A percentile compares a stretch with the other conserved stretches of the same genome.
phyloP scores from a whole-genome alignment of 257 asterid genomes.

The Rehmannia glutinosa region DNA sequence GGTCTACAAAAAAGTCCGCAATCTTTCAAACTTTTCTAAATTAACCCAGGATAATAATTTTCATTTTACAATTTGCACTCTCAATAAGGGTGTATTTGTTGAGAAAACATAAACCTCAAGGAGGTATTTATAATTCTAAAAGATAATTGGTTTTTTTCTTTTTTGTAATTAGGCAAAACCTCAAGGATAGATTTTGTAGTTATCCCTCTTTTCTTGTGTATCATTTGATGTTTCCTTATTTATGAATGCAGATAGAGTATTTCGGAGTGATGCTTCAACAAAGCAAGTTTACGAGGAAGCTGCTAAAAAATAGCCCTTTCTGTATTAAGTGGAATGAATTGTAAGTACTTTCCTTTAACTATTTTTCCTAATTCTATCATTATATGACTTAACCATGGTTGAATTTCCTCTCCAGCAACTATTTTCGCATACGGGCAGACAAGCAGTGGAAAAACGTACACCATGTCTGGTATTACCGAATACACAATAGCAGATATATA shows the following conservation, averaged over 20 bases:
- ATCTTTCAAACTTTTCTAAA: no score
- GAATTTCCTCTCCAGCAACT: conserved; percentile 47
- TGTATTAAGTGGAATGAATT: conserved; percentile 75
- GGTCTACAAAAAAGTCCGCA: no score
- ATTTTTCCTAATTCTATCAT: not conserved
- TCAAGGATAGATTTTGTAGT: no score
- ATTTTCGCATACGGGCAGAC: conserved; percentile 66
- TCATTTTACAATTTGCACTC: no score
- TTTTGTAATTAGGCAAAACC: no score
- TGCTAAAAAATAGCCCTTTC: conserved; percentile 81
- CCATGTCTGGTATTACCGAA: conserved; percentile 53
- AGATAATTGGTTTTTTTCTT: no score
- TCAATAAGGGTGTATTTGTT: no score
- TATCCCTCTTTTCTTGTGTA: not conserved
- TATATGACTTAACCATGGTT: no score
- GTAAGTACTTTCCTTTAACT: conserved; percentile 39
- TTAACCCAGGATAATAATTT: no score
- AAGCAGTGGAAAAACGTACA: conserved; percentile 58
- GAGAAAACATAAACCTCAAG: no score
- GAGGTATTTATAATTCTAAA: no score
- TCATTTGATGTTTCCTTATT: not conserved
- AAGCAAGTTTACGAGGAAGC: conserved; percentile 76
- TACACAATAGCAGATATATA: conserved; percentile 38
- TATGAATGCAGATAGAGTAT: conserved; percentile 62
- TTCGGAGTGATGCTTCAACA: conserved; percentile 54